Evolutionary conservation across 192 early-diverging fungal species (phyloP).

Genomic region (Coemansia sp.): DNA sequence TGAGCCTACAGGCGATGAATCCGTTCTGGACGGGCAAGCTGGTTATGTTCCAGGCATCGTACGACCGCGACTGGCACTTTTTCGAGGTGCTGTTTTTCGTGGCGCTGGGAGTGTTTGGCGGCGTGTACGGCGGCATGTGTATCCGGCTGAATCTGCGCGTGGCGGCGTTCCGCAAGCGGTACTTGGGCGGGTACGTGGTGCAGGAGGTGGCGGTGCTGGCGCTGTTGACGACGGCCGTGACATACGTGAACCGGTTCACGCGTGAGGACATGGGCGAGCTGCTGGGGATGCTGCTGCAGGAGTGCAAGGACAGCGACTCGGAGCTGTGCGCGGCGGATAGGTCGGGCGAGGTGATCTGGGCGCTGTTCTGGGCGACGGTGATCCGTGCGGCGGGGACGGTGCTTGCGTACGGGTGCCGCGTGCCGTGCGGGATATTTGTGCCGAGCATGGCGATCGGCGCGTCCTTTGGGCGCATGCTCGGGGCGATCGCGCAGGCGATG

Average conservation of each 20-base stretch:
- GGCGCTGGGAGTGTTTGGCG: conserved; percentile 79
- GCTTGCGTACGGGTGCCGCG: conserved; percentile 62
- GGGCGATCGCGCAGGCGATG: conserved; percentile 70
- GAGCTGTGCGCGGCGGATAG: conserved; percentile 51
- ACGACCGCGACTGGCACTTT: conserved; percentile 91
- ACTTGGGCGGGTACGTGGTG: conserved; percentile 63
- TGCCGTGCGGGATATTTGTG: conserved; percentile 92
- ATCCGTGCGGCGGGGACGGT: conserved; percentile 56
- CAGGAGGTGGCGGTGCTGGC: conserved; percentile 63
- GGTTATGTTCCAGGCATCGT: conserved; percentile 92
- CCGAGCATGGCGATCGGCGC: conserved; percentile 95
- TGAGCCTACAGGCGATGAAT: conserved; percentile 86
- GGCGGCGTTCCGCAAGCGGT: conserved; percentile 64
- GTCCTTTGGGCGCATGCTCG: conserved; percentile 84
- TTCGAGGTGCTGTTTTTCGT: conserved; percentile 86
- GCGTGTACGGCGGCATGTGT: conserved; percentile 73
- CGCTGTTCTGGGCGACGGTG: conserved; percentile 55
- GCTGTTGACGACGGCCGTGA: conserved; percentile 60
- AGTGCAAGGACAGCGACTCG: conserved; percentile 53
- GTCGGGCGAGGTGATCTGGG: conserved; percentile 35
- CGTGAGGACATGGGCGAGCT: conserved; percentile 86
- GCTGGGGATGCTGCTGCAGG: conserved; percentile 68
- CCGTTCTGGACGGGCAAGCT: conserved; percentile 96
- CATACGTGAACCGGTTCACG: conserved; percentile 69
- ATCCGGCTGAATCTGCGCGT: conserved; percentile 70